Percentiles rank a stretch among this genome's conserved stretches.
Evolutionary conservation across 257 asterid genomes (phyloP).

Genomic region (Vinca minor): DNA sequence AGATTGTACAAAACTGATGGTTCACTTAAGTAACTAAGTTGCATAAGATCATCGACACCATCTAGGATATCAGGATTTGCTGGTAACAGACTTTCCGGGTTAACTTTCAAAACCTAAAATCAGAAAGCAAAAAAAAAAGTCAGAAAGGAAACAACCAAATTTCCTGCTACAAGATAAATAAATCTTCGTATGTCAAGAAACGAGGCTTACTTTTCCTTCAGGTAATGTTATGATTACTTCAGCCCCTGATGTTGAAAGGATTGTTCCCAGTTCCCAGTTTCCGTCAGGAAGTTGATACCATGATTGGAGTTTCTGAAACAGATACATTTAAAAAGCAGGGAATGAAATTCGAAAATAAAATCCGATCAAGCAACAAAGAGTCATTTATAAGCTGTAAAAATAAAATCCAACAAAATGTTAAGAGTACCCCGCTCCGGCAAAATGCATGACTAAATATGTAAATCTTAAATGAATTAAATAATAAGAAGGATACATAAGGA

Average conservation of each 20-base stretch:
- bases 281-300: conserved; percentile 94
- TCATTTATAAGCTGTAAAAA: background rate
- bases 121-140: conserved; percentile 4
- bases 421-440: background rate
- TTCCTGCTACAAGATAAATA: conserved; percentile 3
- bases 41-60: conserved; percentile 98
- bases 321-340: conserved; percentile 14
- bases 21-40: conserved; percentile 86
- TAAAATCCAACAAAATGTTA: too few species aligned
- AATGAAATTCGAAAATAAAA: background rate
- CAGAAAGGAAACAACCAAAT: conserved; percentile 2
- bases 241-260: conserved; percentile 55
- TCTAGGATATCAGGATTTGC: conserved; percentile 98
- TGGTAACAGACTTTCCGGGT: conserved; percentile 51
- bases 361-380: background rate
- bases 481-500: background rate
- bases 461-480: background rate
- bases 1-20: conserved; percentile 94
- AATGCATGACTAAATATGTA: background rate
- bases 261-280: conserved; percentile 84
- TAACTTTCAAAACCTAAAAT: conserved; percentile 68
- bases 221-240: conserved; percentile 63
- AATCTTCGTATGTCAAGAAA: conserved; percentile 8
- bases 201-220: conserved; percentile 65
- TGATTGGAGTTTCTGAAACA: conserved; percentile 64